phyloP scores from a whole-genome alignment of 495 filamentous ascomycete genomes.

The Hypoxylon intermedium region DNA sequence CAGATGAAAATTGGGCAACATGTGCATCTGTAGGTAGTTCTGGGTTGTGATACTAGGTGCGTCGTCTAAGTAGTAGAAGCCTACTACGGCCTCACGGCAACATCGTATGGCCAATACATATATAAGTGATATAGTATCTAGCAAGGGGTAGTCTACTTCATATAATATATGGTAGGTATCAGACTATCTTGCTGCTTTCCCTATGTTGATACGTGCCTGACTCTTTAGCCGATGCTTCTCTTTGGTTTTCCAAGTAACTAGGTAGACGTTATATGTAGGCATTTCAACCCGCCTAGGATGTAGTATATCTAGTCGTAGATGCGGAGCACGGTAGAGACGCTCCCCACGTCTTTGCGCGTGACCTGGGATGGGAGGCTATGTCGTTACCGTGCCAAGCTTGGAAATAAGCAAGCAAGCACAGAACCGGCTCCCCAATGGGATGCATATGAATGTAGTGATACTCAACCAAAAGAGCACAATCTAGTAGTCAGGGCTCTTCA shows the following conservation, averaged over 20 bases:
- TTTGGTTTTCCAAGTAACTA: neutral
- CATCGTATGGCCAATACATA: neutral
- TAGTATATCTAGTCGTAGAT: too few species aligned
- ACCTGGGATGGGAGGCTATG: neutral
- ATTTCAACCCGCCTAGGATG: neutral
- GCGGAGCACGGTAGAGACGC: neutral
- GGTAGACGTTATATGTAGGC: too few species aligned
- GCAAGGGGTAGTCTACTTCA: neutral
- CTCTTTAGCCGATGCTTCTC: neutral
- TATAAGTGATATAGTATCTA: slow-evolving; percentile 4
- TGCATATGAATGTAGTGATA: too few species aligned
- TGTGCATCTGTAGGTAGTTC: too few species aligned
- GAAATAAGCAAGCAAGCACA: neutral
- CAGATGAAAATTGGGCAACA: too few species aligned
- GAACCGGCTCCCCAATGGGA: neutral
- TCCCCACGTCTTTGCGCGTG: neutral
- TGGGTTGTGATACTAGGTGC: slow-evolving; percentile 5
- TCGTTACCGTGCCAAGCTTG: neutral
- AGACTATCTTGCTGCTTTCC: neutral
- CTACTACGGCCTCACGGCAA: slow-evolving; percentile 24
- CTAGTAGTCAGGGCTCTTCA: too few species aligned
- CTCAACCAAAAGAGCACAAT: too few species aligned
- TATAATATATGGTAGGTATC: neutral
- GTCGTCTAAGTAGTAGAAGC: slow-evolving; percentile 13
- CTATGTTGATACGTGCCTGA: neutral